phyloP scores from a whole-genome alignment of 805 yeast genomes.

The Scheffersomyces coipomensis region DNA sequence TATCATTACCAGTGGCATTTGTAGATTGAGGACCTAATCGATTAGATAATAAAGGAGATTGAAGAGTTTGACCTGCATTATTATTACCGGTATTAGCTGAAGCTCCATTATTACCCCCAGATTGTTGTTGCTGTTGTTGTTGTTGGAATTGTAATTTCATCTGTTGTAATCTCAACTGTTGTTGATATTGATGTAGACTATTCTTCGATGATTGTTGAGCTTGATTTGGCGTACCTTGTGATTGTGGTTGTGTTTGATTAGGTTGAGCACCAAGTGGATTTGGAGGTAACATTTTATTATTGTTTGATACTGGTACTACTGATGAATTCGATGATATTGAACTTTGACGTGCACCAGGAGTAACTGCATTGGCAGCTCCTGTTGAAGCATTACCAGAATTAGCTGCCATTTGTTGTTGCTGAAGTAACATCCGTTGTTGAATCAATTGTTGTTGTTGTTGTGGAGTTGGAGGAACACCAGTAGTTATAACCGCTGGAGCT shows the following conservation, averaged over 20 bases:
- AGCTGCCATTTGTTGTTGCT: slow-evolving; percentile 1
- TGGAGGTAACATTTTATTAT: slow-evolving; percentile 3
- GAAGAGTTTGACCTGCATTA: slow-evolving; percentile 3
- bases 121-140: slow-evolving; percentile 17
- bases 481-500: too few relatives aligned
- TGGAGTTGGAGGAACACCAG: neutral
- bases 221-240: slow-evolving; percentile 2
- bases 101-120: neutral
- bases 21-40: slow-evolving; percentile 3
- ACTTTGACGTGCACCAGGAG: neutral
- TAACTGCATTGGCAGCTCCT: neutral
- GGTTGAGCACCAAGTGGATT: neutral
- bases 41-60: slow-evolving; percentile 12
- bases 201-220: slow-evolving; percentile 2
- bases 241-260: neutral
- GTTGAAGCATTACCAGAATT: neutral
- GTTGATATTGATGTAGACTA: slow-evolving; percentile 15
- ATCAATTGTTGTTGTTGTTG: slow-evolving; percentile 1
- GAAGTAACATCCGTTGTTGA: slow-evolving; percentile 1
- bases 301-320: slow-evolving; percentile 2
- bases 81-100: neutral
- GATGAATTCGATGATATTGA: slow-evolving; percentile 1
- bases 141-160: slow-evolving; percentile 21
- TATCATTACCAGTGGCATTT: slow-evolving; percentile 4
- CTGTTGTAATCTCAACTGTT: slow-evolving; percentile 22